Percentiles rank a stretch among this genome's conserved stretches.
Conservation (phyloP, 495 filamentous ascomycete species). For the Trichodelitschia bisporula region DNA sequence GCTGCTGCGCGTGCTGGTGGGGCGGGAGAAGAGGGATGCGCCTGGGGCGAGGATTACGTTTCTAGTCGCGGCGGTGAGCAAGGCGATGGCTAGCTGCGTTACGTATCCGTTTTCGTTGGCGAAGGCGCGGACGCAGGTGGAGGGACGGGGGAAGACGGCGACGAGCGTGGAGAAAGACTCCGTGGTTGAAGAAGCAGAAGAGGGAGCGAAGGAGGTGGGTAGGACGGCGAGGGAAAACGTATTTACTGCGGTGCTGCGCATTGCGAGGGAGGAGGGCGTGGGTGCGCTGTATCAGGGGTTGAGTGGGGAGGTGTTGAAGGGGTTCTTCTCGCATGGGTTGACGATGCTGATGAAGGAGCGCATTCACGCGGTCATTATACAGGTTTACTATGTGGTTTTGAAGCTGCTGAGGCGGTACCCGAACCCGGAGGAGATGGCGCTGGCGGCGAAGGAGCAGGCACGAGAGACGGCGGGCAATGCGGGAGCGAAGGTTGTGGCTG, state of each 20-base stretch:
- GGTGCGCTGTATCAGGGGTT: constrained; percentile 55
- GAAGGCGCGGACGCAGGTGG: constrained; percentile 44
- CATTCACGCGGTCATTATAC: constrained; percentile 51
- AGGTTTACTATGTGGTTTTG: constrained; percentile 30
- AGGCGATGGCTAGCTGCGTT: constrained; percentile 49
- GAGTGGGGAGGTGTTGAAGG: constrained; percentile 51
- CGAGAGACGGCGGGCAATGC: no score
- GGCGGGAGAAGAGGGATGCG: constrained; percentile 23
- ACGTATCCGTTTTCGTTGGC: constrained; percentile 78
- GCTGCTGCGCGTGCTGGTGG: constrained; percentile 32
- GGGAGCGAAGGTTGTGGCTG: no score
- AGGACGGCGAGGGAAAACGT: constrained; percentile 22
- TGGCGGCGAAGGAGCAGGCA: constrained; percentile 7
- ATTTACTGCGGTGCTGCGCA: constrained; percentile 33
- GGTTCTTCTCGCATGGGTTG: constrained; percentile 66
- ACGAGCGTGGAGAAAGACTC: neutral
- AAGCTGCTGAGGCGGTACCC: constrained; percentile 12
- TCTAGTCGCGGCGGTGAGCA: constrained; percentile 57
- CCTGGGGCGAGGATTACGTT: constrained; percentile 31
- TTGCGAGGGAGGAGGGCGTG: constrained; percentile 41
- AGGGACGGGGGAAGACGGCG: neutral
- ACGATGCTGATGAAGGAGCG: constrained; percentile 78
- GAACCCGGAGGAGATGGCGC: constrained; percentile 11
- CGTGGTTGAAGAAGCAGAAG: constrained; percentile 4
- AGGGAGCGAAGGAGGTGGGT: constrained; percentile 1